Evolutionary conservation across 2,329 filamentous ascomycete genomes (phyloP).

Genomic region (Claviceps spartinae): DNA sequence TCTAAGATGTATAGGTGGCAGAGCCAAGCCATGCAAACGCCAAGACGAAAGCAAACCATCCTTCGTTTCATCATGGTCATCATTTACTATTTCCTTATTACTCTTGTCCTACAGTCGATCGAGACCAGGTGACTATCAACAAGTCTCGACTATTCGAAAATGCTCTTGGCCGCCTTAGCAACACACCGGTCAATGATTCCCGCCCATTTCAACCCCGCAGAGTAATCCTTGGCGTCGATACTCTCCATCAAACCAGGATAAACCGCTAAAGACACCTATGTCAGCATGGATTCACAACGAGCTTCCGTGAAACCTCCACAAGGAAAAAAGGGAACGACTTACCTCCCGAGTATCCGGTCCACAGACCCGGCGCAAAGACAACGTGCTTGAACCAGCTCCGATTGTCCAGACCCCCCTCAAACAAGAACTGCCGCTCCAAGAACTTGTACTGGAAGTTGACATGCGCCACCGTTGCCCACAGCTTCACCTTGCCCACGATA

Average conservation of each 20-base stretch:
- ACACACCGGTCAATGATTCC: conserved; percentile 42
- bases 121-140: neutral
- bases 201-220: conserved; percentile 44
- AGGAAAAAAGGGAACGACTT: conserved; percentile 15
- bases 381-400: conserved; percentile 89
- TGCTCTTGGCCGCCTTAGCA: conserved; percentile 28
- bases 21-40: too few species aligned
- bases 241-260: conserved; percentile 50
- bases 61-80: too few species aligned
- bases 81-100: too few species aligned
- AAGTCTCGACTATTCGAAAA: conserved; percentile 9
- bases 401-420: conserved; percentile 61
- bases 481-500: conserved; percentile 51
- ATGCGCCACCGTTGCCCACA: conserved; percentile 48
- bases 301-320: too few species aligned
- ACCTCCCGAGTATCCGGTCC: conserved; percentile 82
- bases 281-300: conserved; percentile 4
- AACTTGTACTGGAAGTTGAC: conserved; percentile 75
- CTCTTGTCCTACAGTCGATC: neutral
- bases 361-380: conserved; percentile 79
- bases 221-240: conserved; percentile 45
- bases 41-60: too few species aligned
- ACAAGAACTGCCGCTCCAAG: conserved; percentile 69
- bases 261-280: conserved; percentile 28
- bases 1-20: too few species aligned